Evolutionary conservation across 1,284 basidiomycete genomes (phyloP).

Genomic region (Apiotrichum veenhuisii): DNA sequence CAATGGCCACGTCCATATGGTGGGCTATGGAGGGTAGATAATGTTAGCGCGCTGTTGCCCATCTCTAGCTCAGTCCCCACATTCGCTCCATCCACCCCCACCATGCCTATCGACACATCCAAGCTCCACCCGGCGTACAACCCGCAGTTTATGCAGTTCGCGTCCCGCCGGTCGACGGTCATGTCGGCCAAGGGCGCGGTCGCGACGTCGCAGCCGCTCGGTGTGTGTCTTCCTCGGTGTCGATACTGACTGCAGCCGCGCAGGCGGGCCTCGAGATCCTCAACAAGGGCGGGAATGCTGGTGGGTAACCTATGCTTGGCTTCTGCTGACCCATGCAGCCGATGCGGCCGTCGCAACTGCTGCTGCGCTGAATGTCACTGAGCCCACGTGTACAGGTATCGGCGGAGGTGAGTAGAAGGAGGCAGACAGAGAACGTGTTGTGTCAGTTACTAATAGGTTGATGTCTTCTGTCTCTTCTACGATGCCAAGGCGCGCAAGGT

Average conservation of each 20-base stretch:
- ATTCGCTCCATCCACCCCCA: background rate
- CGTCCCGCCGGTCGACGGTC: slow-evolving; percentile 27
- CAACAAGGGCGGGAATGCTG: slow-evolving; percentile 81
- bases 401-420: slow-evolving; percentile 48
- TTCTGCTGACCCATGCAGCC: slow-evolving; percentile 46
- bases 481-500: slow-evolving; percentile 74
- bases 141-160: slow-evolving; percentile 42
- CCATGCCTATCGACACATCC: slow-evolving; percentile 38
- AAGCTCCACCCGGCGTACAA: slow-evolving; percentile 40
- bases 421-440: background rate
- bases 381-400: slow-evolving; percentile 55
- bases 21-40: no score
- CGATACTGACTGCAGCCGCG: slow-evolving; percentile 51
- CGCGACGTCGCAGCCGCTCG: slow-evolving; percentile 80
- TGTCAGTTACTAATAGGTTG: slow-evolving; percentile 37
- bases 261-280: slow-evolving; percentile 81
- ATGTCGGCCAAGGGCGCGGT: slow-evolving; percentile 79
- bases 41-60: background rate
- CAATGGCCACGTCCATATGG: no score
- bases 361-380: slow-evolving; percentile 80
- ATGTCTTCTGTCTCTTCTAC: slow-evolving; percentile 89
- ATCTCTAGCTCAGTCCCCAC: background rate
- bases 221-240: background rate
- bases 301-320: background rate
- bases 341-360: slow-evolving; percentile 76